Conservation (phyloP, 768 basidiomycete genomes). For the Russula sp. region DNA sequence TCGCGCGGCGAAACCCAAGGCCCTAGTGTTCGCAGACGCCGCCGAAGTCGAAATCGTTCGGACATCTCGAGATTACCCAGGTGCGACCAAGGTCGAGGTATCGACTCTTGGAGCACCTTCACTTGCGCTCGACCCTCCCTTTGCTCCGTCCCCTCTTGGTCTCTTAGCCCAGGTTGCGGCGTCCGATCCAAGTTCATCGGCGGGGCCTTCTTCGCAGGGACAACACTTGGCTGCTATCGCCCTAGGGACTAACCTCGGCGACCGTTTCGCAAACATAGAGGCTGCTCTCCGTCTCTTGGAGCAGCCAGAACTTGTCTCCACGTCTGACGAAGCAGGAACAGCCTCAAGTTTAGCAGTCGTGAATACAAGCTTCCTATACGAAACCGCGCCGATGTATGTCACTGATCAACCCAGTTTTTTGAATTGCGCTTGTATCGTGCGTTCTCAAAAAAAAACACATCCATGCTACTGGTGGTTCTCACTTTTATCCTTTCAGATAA, state of each 20-base stretch:
- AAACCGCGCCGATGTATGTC: constrained; percentile 95
- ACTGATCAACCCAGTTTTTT: constrained; percentile 83
- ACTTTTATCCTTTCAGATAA: constrained; percentile 45
- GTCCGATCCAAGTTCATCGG: neutral
- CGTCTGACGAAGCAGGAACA: constrained; percentile 26
- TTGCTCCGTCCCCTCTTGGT: neutral
- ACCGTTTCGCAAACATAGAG: constrained; percentile 78
- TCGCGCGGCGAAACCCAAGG: constrained; percentile 64
- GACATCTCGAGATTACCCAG: constrained; percentile 34
- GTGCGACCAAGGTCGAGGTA: neutral
- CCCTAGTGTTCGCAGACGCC: constrained; percentile 58
- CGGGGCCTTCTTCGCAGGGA: neutral
- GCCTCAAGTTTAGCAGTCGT: constrained; percentile 40
- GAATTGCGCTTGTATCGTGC: constrained; percentile 86
- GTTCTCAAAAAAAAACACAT: constrained; percentile 28
- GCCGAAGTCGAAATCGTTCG: constrained; percentile 59
- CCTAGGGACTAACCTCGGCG: constrained; percentile 87
- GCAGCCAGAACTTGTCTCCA: constrained; percentile 32
- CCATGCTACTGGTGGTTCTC: neutral
- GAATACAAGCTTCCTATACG: constrained; percentile 87
- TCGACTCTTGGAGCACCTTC: constrained; percentile 5
- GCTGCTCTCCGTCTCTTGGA: constrained; percentile 69
- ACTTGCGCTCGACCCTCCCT: constrained; percentile 8
- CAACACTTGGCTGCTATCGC: constrained; percentile 57
- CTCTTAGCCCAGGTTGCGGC: neutral